A percentile compares a stretch with the other conserved stretches of the same genome.
Evolutionary conservation across 2,329 filamentous ascomycete genomes (phyloP).

Genomic region (Lachnellula arida): DNA sequence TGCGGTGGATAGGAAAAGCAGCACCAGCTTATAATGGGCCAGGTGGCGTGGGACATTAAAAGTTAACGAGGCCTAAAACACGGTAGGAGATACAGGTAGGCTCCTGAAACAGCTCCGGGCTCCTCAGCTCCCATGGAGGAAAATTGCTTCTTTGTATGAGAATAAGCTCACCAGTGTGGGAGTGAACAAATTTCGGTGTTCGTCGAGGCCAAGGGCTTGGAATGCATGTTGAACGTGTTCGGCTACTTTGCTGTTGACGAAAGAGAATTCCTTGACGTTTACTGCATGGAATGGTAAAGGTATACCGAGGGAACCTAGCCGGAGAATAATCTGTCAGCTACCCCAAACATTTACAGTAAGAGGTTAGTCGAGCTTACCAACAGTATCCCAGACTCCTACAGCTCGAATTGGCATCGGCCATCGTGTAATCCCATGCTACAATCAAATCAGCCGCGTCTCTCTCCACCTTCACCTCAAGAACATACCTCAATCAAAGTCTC

Average conservation of each 20-base stretch:
- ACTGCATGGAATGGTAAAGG: conserved; percentile 17
- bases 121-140: too few species aligned
- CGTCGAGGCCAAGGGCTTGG: conserved; percentile 45
- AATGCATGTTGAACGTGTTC: conserved; percentile 43
- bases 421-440: conserved; percentile 18
- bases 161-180: conserved; percentile 28
- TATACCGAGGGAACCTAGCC: conserved; percentile 20
- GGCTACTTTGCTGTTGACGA: conserved; percentile 40
- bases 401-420: conserved; percentile 36
- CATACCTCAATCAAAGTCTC: conserved; percentile 19
- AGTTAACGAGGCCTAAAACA: too few species aligned
- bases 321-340: not conserved
- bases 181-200: conserved; percentile 37
- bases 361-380: conserved; percentile 33
- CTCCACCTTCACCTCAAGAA: not conserved
- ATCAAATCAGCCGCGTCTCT: not conserved
- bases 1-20: too few species aligned
- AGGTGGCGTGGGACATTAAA: too few species aligned
- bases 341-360: not conserved
- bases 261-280: conserved; percentile 32
- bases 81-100: too few species aligned
- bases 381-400: conserved; percentile 46
- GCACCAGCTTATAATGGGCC: too few species aligned
- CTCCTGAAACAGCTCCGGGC: too few species aligned
- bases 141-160: too few species aligned